Conservation (phyloP, 2,329 filamentous ascomycete species). For the Chaetomiaceae sp. region DNA sequence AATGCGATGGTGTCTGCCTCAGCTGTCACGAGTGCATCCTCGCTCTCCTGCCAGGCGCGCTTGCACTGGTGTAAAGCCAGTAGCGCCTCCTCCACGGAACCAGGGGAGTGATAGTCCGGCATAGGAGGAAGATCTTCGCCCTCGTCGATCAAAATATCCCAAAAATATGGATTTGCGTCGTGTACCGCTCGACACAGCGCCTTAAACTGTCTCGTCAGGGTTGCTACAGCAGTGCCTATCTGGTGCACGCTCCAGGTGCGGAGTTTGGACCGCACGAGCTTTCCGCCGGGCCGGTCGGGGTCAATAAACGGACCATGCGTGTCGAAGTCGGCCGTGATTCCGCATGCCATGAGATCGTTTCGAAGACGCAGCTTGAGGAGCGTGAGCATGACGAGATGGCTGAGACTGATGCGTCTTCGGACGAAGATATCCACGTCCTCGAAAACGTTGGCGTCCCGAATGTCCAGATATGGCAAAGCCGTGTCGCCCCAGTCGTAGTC, state of each 20-base stretch:
- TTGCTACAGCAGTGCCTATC: neutral
- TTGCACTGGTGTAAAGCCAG: constrained; percentile 10
- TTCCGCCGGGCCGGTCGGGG: constrained; percentile 9
- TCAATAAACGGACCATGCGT: neutral
- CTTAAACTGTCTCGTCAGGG: constrained; percentile 13
- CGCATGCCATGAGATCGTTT: constrained; percentile 13
- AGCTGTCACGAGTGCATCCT: constrained; percentile 16
- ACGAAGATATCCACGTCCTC: constrained; percentile 27
- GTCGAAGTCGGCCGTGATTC: neutral
- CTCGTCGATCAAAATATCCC: constrained; percentile 14
- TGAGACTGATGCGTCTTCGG: constrained; percentile 1
- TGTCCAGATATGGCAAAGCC: constrained; percentile 29
- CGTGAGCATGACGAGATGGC: constrained; percentile 20
- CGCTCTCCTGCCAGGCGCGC: constrained; percentile 17
- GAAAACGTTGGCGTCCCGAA: constrained; percentile 35
- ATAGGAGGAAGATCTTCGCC: neutral
- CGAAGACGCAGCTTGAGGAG: constrained; percentile 20
- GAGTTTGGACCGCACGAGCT: constrained; percentile 5
- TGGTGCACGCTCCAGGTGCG: neutral
- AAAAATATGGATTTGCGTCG: constrained; percentile 18
- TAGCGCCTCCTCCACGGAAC: constrained; percentile 16
- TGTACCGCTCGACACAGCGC: constrained; percentile 14
- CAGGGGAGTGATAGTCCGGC: neutral
- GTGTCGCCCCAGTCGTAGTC: constrained; percentile 34
- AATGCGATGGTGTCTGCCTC: constrained; percentile 10